A percentile compares a stretch with the other conserved stretches of the same genome.
These are phyloP conservation scores for Gossypium trilobum DNA, from an alignment of 441 rosid genomes.

Conservation along the genomic window DNA sequence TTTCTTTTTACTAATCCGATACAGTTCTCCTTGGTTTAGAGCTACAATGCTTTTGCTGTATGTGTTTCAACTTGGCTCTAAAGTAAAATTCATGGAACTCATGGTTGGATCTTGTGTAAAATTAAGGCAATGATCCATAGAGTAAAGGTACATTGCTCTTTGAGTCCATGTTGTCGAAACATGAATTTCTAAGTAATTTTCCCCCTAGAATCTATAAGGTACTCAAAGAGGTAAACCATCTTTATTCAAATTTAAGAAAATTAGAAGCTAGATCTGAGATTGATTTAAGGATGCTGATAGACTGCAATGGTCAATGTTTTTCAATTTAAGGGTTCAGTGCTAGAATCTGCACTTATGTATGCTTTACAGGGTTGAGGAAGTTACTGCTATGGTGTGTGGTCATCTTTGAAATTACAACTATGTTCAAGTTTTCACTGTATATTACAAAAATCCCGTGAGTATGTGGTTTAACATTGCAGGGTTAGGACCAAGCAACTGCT, in stretches of 20 bases:
- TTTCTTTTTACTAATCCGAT: background rate
- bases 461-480: background rate
- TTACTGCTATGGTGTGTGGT: background rate
- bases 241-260: background rate
- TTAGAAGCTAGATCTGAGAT: background rate
- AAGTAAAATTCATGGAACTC: background rate
- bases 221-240: background rate
- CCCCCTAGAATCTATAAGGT: background rate
- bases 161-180: background rate
- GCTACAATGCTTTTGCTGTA: background rate
- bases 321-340: background rate
- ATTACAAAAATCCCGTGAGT: background rate
- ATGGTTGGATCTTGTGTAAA: background rate
- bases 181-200: background rate
- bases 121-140: background rate
- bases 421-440: background rate
- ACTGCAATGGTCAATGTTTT: background rate
- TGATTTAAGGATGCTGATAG: background rate
- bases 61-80: background rate
- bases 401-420: background rate
- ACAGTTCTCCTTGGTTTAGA: background rate
- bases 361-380: background rate
- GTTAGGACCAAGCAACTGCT: background rate
- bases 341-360: background rate
- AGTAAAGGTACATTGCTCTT: background rate